Evolutionary conservation across 371 early-diverging fungal species (phyloP).

Genomic region (Lichtheimia corymbifera): DNA sequence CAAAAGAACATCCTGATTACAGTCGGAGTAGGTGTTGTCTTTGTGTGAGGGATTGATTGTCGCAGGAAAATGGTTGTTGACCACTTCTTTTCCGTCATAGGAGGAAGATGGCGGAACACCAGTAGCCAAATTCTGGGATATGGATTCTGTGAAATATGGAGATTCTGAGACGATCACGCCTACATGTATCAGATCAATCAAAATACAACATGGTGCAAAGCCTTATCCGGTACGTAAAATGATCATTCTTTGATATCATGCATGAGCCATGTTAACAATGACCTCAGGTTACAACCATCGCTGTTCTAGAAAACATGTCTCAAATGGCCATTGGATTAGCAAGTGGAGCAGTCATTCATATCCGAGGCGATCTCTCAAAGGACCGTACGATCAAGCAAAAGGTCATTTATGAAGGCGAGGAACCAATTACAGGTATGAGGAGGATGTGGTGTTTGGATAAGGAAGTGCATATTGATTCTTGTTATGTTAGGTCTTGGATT

Average conservation of each 20-base stretch:
- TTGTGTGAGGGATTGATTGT: not conserved
- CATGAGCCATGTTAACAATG: too few relatives aligned
- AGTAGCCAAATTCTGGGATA: conserved; percentile 80
- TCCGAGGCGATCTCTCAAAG: conserved; percentile 80
- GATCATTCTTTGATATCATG: conserved; percentile 8
- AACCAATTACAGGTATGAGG: conserved; percentile 76
- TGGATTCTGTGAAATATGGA: conserved; percentile 59
- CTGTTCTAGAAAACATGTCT: conserved; percentile 77
- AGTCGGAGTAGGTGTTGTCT: conserved; percentile 61
- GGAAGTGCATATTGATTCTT: not conserved
- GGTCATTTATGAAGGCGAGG: conserved; percentile 80
- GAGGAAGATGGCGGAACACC: conserved; percentile 58
- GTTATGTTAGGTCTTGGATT: conserved; percentile 68
- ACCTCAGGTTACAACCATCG: conserved; percentile 76
- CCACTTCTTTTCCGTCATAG: conserved; percentile 20
- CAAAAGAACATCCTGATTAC: conserved; percentile 73
- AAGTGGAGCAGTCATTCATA: conserved; percentile 84
- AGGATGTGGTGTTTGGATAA: conserved; percentile 1
- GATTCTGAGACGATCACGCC: conserved; percentile 49
- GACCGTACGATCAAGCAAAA: conserved; percentile 79
- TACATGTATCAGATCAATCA: conserved; percentile 64
- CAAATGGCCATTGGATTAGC: conserved; percentile 90
- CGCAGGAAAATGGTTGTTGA: not conserved
- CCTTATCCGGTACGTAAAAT: conserved; percentile 62
- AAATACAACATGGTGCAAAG: conserved; percentile 73